Conservation (phyloP, 257 asterid genomes). For the Ophiorrhiza pumila region DNA sequence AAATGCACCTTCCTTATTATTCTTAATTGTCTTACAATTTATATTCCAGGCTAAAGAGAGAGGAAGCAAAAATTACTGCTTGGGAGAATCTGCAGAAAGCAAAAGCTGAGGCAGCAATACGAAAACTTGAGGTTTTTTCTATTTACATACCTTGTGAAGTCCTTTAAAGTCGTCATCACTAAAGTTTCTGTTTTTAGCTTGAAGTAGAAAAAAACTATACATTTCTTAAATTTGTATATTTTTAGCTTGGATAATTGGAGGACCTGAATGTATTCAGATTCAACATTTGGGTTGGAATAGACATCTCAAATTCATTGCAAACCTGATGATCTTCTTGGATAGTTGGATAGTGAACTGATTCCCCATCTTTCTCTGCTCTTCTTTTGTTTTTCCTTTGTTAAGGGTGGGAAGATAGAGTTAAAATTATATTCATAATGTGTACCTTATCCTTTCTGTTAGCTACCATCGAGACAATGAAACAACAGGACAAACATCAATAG, state of each 20-base stretch:
- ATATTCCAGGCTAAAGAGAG: conserved; percentile 53
- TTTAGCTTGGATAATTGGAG: background rate
- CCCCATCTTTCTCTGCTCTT: background rate
- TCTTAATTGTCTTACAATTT: background rate
- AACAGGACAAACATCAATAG: too few species aligned
- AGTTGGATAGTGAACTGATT: background rate
- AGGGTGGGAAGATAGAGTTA: background rate
- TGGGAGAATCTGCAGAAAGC: conserved; percentile 96
- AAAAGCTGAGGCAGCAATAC: conserved; percentile 79
- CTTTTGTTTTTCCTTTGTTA: background rate
- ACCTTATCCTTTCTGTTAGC: too few species aligned
- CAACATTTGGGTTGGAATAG: background rate
- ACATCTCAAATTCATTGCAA: too few species aligned
- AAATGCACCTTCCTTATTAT: background rate
- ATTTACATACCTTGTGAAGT: conserved; percentile 6
- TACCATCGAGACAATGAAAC: too few species aligned
- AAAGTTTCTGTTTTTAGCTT: background rate
- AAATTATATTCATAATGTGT: background rate
- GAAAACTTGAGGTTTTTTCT: conserved; percentile 63
- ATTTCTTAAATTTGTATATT: background rate
- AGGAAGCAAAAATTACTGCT: conserved; percentile 67
- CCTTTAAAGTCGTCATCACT: background rate
- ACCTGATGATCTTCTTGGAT: background rate
- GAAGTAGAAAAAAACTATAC: background rate
- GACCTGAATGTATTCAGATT: background rate